phyloP scores from a whole-genome alignment of 768 basidiomycete species.

The Podaxis carcinomalis region DNA sequence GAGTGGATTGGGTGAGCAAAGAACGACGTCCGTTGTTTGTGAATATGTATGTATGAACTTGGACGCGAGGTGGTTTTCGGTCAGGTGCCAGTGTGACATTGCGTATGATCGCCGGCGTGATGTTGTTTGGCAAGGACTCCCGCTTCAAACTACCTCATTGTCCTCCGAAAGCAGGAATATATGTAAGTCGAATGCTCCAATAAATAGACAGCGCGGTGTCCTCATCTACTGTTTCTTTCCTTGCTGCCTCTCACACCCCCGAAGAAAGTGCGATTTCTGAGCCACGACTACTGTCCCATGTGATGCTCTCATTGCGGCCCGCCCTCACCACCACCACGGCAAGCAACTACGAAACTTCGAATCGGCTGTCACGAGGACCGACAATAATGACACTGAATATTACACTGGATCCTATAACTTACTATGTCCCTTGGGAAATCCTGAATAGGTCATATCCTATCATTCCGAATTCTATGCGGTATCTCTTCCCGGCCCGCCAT shows the following conservation, averaged over 20 bases:
- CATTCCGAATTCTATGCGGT: neutral
- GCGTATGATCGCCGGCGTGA: neutral
- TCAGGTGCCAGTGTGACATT: neutral
- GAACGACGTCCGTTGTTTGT: neutral
- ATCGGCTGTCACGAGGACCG: neutral
- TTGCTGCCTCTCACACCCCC: neutral
- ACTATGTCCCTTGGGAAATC: neutral
- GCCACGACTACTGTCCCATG: neutral
- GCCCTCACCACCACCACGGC: neutral
- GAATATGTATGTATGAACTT: neutral
- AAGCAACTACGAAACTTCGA: neutral
- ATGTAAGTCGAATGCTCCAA: neutral
- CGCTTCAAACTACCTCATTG: conserved; percentile 2
- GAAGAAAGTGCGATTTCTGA: conserved; percentile 1
- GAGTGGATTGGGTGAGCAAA: neutral
- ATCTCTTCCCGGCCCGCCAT: neutral
- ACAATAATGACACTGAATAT: neutral
- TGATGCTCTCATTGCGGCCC: conserved; percentile 3
- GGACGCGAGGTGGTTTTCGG: neutral
- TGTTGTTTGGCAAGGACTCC: conserved; percentile 1
- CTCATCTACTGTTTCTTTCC: neutral
- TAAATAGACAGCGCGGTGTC: neutral
- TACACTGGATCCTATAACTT: neutral
- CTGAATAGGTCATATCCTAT: neutral
- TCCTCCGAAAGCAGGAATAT: conserved; percentile 5